phyloP scores from a whole-genome alignment of 2,329 filamentous ascomycete species.

The Pyrenochaeta sp. region DNA sequence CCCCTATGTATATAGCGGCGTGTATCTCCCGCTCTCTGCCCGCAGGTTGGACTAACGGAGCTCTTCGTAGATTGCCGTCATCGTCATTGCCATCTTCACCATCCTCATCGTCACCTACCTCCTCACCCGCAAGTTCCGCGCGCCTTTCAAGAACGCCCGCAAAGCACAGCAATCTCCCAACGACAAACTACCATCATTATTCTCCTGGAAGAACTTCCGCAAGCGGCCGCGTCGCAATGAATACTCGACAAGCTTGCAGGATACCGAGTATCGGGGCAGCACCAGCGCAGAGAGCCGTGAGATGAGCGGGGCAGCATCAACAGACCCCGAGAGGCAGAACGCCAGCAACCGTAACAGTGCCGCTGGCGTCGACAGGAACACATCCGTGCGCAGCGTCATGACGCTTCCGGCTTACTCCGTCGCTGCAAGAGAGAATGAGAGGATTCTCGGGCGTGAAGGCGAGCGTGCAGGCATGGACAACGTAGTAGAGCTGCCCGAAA shows the following conservation, averaged over 20 bases:
- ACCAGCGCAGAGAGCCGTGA: conserved; percentile 33
- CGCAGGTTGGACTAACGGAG: conserved; percentile 16
- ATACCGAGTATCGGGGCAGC: conserved; percentile 36
- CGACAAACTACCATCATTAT: conserved; percentile 41
- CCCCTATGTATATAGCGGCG: no score
- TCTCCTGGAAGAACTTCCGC: conserved; percentile 38
- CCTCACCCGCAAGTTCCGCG: conserved; percentile 33
- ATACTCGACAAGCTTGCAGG: conserved; percentile 46
- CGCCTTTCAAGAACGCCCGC: conserved; percentile 13
- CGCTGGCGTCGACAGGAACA: conserved; percentile 74
- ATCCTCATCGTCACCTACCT: conserved; percentile 44
- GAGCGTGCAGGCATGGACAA: conserved; percentile 91
- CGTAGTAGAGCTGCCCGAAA: conserved; percentile 85
- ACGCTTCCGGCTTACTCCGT: conserved; percentile 86
- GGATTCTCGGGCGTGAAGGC: conserved; percentile 85
- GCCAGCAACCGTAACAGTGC: conserved; percentile 43
- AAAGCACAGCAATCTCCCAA: conserved; percentile 18
- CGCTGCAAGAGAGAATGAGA: conserved; percentile 76
- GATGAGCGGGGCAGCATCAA: conserved; percentile 34
- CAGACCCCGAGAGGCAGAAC: conserved; percentile 37
- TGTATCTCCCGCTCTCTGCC: background rate
- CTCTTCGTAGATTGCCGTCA: conserved; percentile 33
- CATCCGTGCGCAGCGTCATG: conserved; percentile 90
- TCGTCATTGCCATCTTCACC: conserved; percentile 36
- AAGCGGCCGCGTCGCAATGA: conserved; percentile 35